Evolutionary conservation across 805 yeast genomes (phyloP).

Genomic region (Isabelozyma rhagii): DNA sequence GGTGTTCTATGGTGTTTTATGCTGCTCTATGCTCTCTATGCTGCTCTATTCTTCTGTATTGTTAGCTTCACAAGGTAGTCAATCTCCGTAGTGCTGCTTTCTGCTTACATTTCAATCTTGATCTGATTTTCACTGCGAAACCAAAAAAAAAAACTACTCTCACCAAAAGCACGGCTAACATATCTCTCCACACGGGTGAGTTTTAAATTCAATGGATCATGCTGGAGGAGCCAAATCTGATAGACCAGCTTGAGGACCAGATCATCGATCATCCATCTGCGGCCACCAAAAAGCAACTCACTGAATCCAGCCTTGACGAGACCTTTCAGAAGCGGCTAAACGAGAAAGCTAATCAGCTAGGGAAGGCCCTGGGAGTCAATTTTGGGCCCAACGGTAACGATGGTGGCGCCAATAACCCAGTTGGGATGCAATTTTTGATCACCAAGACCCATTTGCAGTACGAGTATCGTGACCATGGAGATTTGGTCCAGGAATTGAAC

Average conservation of each 20-base stretch:
- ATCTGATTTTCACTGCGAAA: neutral
- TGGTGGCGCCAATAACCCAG: neutral
- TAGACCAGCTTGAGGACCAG: constrained; percentile 47
- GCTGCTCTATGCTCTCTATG: too few species aligned
- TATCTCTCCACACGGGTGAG: too few species aligned
- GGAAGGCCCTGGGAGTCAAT: constrained; percentile 1
- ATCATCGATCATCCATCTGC: constrained; percentile 43
- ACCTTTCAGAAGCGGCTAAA: constrained; percentile 41
- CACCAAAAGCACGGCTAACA: neutral
- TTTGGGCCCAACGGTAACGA: neutral
- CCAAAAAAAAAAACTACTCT: neutral
- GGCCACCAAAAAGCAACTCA: constrained; percentile 23
- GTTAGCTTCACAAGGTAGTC: too few species aligned
- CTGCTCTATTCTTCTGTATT: too few species aligned
- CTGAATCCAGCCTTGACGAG: constrained; percentile 32
- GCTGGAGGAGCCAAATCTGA: constrained; percentile 30
- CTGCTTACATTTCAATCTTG: too few species aligned
- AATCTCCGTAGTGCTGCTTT: too few species aligned
- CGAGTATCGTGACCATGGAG: constrained; percentile 23
- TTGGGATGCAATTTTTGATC: constrained; percentile 21
- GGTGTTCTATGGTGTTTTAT: too few species aligned
- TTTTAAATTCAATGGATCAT: constrained; percentile 3
- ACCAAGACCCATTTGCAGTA: constrained; percentile 30
- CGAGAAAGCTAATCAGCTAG: constrained; percentile 39
- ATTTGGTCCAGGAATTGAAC: constrained; percentile 25